Conservation (phyloP, 257 asterid genomes). For the Solanum chilense region DNA sequence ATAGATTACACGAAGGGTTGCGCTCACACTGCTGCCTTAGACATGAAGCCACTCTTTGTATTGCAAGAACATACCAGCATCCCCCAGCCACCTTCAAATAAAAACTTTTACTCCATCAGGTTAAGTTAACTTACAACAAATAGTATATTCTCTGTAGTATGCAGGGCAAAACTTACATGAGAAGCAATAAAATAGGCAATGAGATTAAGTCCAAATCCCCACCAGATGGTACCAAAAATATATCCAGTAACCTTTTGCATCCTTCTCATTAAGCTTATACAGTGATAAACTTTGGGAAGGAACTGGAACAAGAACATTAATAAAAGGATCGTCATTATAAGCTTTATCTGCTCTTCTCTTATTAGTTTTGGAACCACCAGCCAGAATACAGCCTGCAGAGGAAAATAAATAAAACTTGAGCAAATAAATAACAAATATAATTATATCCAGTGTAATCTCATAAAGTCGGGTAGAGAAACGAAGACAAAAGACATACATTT, state of each 20-base stretch:
- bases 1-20: constrained; percentile 31
- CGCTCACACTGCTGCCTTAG: constrained; percentile 49
- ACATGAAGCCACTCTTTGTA: constrained; percentile 80
- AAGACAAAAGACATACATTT: neutral
- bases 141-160: neutral
- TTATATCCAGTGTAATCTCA: neutral
- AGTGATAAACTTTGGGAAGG: constrained; percentile 83
- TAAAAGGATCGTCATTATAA: constrained; percentile 54
- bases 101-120: neutral
- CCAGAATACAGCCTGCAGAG: constrained; percentile 71
- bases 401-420: neutral
- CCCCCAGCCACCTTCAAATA: constrained; percentile 78
- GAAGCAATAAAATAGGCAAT: constrained; percentile 95
- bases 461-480: neutral
- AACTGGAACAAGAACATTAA: constrained; percentile 78
- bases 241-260: constrained; percentile 92
- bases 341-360: constrained; percentile 51
- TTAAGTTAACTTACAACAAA: neutral
- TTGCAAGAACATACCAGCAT: constrained; percentile 90
- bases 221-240: constrained; percentile 91
- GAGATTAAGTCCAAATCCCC: constrained; percentile 96
- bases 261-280: constrained; percentile 63
- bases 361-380: constrained; percentile 64
- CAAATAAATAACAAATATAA: neutral
- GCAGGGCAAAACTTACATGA: constrained; percentile 41